Evolutionary conservation across 805 yeast genomes (phyloP), one percentile per base, ranked within the genome.

Genomic region (Debaryomyces prosopidis): DNA sequence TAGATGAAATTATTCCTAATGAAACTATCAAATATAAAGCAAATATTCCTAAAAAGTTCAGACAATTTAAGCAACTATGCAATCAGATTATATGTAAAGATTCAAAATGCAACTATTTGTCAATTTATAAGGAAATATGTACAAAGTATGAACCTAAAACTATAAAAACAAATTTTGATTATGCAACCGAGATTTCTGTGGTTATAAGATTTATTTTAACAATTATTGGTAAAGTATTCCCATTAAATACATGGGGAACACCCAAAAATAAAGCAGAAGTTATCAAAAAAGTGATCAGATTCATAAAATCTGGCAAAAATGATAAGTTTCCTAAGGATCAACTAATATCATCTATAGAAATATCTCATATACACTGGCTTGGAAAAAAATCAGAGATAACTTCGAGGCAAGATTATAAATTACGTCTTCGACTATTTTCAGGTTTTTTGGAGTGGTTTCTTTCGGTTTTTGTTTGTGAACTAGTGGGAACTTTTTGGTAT

Each of bases 401-500:
- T 9, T 75, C 74, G n/a, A 65, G 63, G 18, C 73, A 71, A 11
- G 86, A 81, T 40, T 66, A 63, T 26, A 40, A 50, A 1, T 61
- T 65, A 46, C 68, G 83, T 3, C 60, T 56, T 39, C 14, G 44
- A 0, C 52, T 77, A 14, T 58, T 82, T 10, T 44, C 52, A 2
- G 50, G 56, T 2, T 80, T 87, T 40, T 20, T 86, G 1, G 39
- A 42, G 1, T 91, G 96, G 96, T 40, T 85, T 1, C 77, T 85
- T 34, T 49, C 62, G 0, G 33, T 30, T 0, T 72, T 82, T 41
- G 50, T 87, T 0, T 65, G 76, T 6, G 71, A 66, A 14, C 47
- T 87, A 1, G 52, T 87, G 0, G 61, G 69, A 0, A 61, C 77
- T 0, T 80, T 79, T 54, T 90, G 89, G 67, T 84, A 87, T 57